Evolutionary conservation across 2,329 filamentous ascomycete species (phyloP).

Genomic region (Cladophialophora exuberans): DNA sequence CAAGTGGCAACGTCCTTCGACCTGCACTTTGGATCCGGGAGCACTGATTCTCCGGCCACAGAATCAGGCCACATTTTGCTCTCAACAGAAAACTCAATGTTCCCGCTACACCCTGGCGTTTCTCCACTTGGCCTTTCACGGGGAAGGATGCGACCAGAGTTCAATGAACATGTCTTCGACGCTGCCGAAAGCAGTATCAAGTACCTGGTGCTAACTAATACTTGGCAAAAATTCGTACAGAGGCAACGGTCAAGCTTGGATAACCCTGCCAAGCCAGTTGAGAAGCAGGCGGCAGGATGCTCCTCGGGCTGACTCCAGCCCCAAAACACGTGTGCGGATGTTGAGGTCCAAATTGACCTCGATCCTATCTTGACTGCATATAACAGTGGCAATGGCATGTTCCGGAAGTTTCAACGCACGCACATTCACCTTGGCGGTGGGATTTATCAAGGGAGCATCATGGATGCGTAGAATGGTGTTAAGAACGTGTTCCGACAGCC

Average conservation of each 20-base stretch:
- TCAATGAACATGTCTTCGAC: conserved; percentile 58
- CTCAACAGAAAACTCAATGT: conserved; percentile 10
- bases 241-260: not conserved
- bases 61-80: not conserved
- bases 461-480: no score
- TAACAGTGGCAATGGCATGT: no score
- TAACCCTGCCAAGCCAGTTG: not conserved
- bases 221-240: conserved; percentile 62
- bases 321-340: no score
- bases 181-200: conserved; percentile 59
- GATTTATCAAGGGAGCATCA: no score
- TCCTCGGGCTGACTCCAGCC: no score
- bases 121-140: conserved; percentile 33
- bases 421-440: no score
- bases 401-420: no score
- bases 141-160: conserved; percentile 35
- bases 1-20: not conserved
- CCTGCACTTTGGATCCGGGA: not conserved
- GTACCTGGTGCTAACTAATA: conserved; percentile 66
- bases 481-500: no score
- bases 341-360: no score
- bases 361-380: no score
- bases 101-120: conserved; percentile 27
- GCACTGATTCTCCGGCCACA: not conserved
- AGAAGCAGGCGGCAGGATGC: no score